These are phyloP conservation scores for Fusarium austroafricanum DNA, from an alignment of 2,329 filamentous ascomycete genomes.

Conservation along the genomic window DNA sequence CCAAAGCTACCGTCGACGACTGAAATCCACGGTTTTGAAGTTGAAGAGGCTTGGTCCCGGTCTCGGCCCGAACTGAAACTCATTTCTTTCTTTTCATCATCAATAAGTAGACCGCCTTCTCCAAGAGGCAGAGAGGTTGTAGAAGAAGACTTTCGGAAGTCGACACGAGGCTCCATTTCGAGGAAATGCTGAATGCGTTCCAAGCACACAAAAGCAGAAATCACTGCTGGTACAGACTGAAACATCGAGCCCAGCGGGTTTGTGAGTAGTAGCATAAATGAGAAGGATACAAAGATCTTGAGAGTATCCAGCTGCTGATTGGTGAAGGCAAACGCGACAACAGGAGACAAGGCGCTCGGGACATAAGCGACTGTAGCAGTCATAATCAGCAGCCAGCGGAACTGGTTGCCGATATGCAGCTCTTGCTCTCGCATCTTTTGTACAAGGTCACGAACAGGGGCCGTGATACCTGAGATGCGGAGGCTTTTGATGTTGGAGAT, in stretches of 20 bases:
- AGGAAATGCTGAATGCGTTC: background rate
- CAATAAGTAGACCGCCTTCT: background rate
- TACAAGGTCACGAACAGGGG: background rate
- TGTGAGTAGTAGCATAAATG: background rate
- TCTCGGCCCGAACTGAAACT: no score
- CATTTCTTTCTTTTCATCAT: background rate
- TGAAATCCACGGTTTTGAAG: background rate
- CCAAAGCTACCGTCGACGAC: background rate
- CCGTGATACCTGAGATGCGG: background rate
- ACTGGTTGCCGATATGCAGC: background rate
- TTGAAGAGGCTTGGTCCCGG: background rate
- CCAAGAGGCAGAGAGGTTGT: background rate
- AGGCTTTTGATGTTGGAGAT: slow-evolving; percentile 7
- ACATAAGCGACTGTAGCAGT: background rate
- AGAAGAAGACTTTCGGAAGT: slow-evolving; percentile 1
- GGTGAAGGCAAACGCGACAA: background rate
- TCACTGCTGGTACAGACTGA: background rate
- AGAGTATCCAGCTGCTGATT: background rate
- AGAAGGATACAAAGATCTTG: slow-evolving; percentile 3
- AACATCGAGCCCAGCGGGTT: background rate
- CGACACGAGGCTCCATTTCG: background rate
- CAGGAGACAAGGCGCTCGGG: background rate
- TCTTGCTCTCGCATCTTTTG: slow-evolving; percentile 3
- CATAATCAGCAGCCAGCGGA: background rate
- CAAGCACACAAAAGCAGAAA: background rate